Percentiles rank a stretch among this genome's conserved stretches.
phyloP scores from a whole-genome alignment of 1,139 yeast species.

The Taphrina deformans region DNA sequence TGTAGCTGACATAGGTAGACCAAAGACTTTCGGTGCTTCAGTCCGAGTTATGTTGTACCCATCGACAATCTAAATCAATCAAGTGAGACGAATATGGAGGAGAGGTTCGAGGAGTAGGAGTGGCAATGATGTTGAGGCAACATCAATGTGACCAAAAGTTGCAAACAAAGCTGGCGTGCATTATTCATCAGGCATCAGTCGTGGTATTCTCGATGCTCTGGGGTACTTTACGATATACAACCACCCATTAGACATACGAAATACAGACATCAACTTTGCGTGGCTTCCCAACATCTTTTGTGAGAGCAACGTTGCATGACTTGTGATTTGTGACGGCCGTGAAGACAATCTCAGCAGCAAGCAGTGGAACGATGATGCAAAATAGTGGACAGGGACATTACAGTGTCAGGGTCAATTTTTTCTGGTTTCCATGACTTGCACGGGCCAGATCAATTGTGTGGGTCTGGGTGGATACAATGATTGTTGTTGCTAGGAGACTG shows the following conservation, averaged over 20 bases:
- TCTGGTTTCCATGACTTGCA: no score
- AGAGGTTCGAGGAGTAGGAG: conserved; percentile 6
- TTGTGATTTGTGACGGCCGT: no score
- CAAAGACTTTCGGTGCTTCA: conserved; percentile 99
- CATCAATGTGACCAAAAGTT: neutral
- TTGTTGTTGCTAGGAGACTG: no score
- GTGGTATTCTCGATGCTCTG: neutral
- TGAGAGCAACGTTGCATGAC: no score
- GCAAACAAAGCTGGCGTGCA: conserved; percentile 18
- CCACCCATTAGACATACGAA: neutral
- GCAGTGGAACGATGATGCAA: no score
- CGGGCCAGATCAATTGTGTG: no score
- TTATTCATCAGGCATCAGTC: neutral
- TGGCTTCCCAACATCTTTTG: neutral
- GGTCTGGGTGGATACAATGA: no score
- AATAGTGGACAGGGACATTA: no score
- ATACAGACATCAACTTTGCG: conserved; percentile 1
- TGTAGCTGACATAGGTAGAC: conserved; percentile 42
- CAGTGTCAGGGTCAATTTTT: no score
- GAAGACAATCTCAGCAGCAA: no score
- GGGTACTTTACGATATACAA: conserved; percentile 10
- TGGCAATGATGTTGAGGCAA: neutral
- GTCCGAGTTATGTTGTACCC: conserved; percentile 97
- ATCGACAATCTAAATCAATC: conserved; percentile 81
- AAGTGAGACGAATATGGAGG: conserved; percentile 2